Conservation (phyloP, 306 rosid species). For the Prosopis cineraria region DNA sequence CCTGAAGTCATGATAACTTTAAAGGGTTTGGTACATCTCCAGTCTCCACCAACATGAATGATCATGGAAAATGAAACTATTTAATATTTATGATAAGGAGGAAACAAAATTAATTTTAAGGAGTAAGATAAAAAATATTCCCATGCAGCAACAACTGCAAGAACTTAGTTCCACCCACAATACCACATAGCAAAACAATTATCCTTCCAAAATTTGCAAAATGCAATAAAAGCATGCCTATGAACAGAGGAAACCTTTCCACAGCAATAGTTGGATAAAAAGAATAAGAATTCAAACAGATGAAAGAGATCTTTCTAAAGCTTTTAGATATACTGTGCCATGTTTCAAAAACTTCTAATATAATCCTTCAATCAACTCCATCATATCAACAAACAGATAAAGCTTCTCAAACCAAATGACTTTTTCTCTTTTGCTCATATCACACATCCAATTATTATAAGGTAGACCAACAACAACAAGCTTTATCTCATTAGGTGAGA, state of each 20-base stretch:
- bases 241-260: background rate
- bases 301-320: background rate
- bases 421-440: too few species aligned
- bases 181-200: background rate
- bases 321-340: background rate
- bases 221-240: background rate
- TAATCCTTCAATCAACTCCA: too few species aligned
- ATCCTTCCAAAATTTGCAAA: background rate
- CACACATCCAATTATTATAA: too few species aligned
- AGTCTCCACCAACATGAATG: background rate
- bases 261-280: background rate
- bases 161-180: background rate
- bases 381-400: too few species aligned
- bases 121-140: constrained; percentile 9
- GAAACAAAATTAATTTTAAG: constrained; percentile 2
- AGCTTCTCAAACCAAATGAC: too few species aligned
- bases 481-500: too few species aligned
- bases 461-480: too few species aligned
- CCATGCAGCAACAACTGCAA: background rate
- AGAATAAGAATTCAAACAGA: background rate
- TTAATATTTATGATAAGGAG: constrained; percentile 6
- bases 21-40: constrained; percentile 17
- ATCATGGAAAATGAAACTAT: constrained; percentile 21
- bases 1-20: constrained; percentile 21
- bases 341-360: too few species aligned